These are phyloP conservation scores for Paraphoma sp. DNA, from an alignment of 2,329 filamentous ascomycete species.

Conservation along the genomic window DNA sequence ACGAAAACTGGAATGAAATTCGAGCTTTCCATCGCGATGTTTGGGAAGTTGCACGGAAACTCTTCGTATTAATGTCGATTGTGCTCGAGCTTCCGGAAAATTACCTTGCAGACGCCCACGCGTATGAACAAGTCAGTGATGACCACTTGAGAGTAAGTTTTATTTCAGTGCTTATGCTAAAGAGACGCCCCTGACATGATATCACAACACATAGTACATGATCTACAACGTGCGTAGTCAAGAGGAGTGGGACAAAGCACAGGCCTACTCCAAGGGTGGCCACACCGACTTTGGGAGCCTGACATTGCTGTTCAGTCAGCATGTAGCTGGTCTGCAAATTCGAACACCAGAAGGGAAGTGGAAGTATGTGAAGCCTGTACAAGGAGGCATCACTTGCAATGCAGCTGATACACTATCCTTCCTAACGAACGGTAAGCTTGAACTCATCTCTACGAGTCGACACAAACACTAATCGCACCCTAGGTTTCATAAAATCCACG, in stretches of 20 bases:
- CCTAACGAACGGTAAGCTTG: slow-evolving; percentile 44
- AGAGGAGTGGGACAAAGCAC: slow-evolving; percentile 41
- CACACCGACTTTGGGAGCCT: slow-evolving; percentile 65
- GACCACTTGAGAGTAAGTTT: slow-evolving; percentile 14
- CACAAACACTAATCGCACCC: slow-evolving; percentile 3
- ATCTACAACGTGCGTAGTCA: slow-evolving; percentile 23
- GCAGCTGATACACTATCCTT: slow-evolving; percentile 48
- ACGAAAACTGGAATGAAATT: slow-evolving; percentile 18
- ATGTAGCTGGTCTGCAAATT: slow-evolving; percentile 64
- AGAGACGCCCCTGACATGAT: too few species aligned
- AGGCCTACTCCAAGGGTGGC: slow-evolving; percentile 48
- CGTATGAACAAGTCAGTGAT: slow-evolving; percentile 19
- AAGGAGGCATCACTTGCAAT: slow-evolving; percentile 48
- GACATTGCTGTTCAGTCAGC: slow-evolving; percentile 64
- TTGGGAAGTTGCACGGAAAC: slow-evolving; percentile 50
- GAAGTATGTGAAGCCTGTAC: slow-evolving; percentile 49
- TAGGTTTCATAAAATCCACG: slow-evolving; percentile 54
- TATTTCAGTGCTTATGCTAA: too few species aligned
- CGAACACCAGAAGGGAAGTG: slow-evolving; percentile 38
- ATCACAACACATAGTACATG: slow-evolving; percentile 13
- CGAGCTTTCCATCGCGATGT: slow-evolving; percentile 32
- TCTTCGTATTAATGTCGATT: slow-evolving; percentile 49
- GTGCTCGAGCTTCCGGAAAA: slow-evolving; percentile 25
- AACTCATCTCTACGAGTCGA: not conserved
- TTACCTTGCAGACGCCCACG: slow-evolving; percentile 20